Evolutionary conservation across 768 basidiomycete species (phyloP), one percentile per base, ranked within the genome.

Genomic region (Lyophyllum semitale): DNA sequence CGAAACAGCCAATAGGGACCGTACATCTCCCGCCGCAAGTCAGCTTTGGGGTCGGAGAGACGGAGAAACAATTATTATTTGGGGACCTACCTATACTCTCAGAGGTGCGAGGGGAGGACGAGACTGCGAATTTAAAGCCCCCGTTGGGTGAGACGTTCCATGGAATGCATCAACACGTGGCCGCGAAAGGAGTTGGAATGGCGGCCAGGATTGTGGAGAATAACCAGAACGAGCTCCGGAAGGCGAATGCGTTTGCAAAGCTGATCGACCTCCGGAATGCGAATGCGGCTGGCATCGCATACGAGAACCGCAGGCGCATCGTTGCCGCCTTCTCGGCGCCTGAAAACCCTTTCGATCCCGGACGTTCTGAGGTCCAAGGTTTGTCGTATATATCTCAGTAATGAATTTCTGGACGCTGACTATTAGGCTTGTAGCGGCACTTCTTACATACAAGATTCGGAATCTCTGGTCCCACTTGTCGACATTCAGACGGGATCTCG

Each of bases 361-460:
- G 95, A 38, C 77, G 89, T 38, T 80, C 91, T 1, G 93, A 94
- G 65, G 95, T 97, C 0, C 95, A 97, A 81, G 93, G 95, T 93
- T 48, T 51, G 50, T 52, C 25, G 13, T 25, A 15, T 20, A 23
- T 12, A 29, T 26, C 22, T 30, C 5, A n/a, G 17, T 32, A 18
- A 20, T 38, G n/a, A 18, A 29, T n/a, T 48, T 17, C 33, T 20
- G 27, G n/a, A 29, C 32, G 25, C 51, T 51, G 17, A 37, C 17
- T 15, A 22, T 20, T 6, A 43, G 22, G 15, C 23, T 44, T 41
- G 2, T 62, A 98, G 96, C 88, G 54, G 96, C 96, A 1, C 74
- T 98, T 25, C 67, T 95, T 54, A 98, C 96, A 1, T 81, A 88
- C 64, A 81, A 84, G 68, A 96, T 98, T 61, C 91, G 91, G 44